Evolutionary conservation across 1,139 yeast species (phyloP).

Genomic region (Nakaseomyces kungkrabaensis): DNA sequence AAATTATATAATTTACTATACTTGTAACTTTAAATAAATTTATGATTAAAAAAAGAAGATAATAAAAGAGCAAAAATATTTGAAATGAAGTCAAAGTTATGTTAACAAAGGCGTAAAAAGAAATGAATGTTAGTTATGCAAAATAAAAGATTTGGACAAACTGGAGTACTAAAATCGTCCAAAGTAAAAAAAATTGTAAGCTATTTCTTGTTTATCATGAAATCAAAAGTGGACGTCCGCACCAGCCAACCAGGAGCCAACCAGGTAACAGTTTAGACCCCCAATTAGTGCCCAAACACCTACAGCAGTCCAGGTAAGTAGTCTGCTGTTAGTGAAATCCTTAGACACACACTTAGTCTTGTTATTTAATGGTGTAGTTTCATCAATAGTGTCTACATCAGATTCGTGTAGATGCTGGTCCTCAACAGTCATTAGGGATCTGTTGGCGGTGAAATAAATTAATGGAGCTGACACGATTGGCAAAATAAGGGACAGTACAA

Average conservation of each 20-base stretch:
- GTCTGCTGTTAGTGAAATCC: constrained; percentile 60
- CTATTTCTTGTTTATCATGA: background rate
- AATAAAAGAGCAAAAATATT: background rate
- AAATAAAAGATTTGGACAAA: background rate
- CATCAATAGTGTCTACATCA: constrained; percentile 11
- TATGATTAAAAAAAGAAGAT: background rate
- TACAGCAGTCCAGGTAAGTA: constrained; percentile 46
- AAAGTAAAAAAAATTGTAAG: background rate
- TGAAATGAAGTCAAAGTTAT: background rate
- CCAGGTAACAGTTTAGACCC: constrained; percentile 62
- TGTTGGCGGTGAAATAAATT: constrained; percentile 70
- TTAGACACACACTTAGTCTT: constrained; percentile 13
- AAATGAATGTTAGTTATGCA: constrained; percentile 3
- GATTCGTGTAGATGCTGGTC: constrained; percentile 20
- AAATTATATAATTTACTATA: background rate
- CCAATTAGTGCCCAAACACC: constrained; percentile 65
- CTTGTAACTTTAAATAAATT: constrained; percentile 2
- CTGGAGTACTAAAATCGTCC: background rate
- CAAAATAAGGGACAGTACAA: constrained; percentile 67
- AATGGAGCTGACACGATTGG: constrained; percentile 90
- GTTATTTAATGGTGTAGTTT: constrained; percentile 18
- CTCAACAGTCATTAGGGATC: constrained; percentile 64
- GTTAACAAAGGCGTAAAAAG: background rate
- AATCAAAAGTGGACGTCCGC: constrained; percentile 49
- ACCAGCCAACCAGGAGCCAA: constrained; percentile 57